Evolutionary conservation across 495 filamentous ascomycete species (phyloP), one percentile per base, ranked within the genome.

Genomic region (Trichoderma reesei): DNA sequence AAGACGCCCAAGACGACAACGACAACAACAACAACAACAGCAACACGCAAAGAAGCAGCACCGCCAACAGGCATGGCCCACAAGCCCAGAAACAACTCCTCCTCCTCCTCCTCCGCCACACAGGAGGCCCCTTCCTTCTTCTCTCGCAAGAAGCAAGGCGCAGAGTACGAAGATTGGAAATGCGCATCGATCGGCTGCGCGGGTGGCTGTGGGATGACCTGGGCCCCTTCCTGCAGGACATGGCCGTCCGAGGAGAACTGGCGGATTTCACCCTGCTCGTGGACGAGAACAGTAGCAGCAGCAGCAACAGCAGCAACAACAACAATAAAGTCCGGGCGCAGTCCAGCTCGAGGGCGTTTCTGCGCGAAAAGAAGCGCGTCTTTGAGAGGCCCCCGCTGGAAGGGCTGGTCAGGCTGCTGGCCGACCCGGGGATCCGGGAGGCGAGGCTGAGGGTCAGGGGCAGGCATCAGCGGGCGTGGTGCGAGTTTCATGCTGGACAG

Each of bases 321-420:
- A 0, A 26, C 26, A 26, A 26, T 1, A 31, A 56, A 7, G 26
- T 16, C 26, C 10, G 51, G 26, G 0, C 51, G 5, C 16, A 36
- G 26, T 56, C 51, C 26, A 56, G 9, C 11, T 3, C 51, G 31
- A 56, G 51, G 26, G 51, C 31, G 6, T 34, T 56, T 34, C 14
- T 56, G 51, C 20, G 41, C 4, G 20, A 41, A 41, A 44, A 20
- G 38, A 31, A 9, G 38, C 31, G n/a, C 5, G 61, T 34, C 9
- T 42, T 34, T 38, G 61, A 42, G 11, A 44, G 11, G n/a, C 46
- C 34, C 5, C 63, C 56, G 38, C 39, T 60, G 38, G 51, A 48
- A 59, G 54, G 34, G 6, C 34, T 65, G 36, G 38, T 65, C 18
- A 38, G 20, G 10, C 38, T 65, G 54, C 37, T 65, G 54, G 51